phyloP scores from a whole-genome alignment of 768 basidiomycete species.

The Myochromella boudieri region DNA sequence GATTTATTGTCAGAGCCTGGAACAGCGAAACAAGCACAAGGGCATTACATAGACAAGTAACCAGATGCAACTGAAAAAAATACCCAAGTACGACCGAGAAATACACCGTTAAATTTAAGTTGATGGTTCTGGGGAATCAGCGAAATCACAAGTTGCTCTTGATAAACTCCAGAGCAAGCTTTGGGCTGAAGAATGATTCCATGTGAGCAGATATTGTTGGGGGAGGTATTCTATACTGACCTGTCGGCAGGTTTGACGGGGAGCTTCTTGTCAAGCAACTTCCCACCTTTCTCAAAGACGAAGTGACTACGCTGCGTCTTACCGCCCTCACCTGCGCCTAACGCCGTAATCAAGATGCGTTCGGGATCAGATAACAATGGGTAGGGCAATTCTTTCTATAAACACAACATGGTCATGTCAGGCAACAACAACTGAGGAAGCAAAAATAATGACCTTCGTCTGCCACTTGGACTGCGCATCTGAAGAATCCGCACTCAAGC shows the following conservation, averaged over 20 bases:
- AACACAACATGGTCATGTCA: neutral
- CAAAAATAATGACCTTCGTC: conserved; percentile 57
- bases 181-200: conserved; percentile 42
- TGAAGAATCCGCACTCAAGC: conserved; percentile 78
- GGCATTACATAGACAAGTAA: conserved; percentile 8
- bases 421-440: neutral
- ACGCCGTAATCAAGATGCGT: conserved; percentile 69
- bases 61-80: conserved; percentile 4
- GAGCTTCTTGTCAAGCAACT: conserved; percentile 79
- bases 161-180: conserved; percentile 65
- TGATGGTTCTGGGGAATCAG: neutral
- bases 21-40: no score
- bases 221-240: conserved; percentile 33
- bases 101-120: conserved; percentile 1
- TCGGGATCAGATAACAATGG: conserved; percentile 89
- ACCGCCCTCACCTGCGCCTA: conserved; percentile 79
- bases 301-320: conserved; percentile 93
- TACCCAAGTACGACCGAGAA: conserved; percentile 7
- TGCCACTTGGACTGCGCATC: conserved; percentile 83
- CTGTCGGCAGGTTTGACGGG: conserved; percentile 89
- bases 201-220: neutral
- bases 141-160: conserved; percentile 38
- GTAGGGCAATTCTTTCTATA: conserved; percentile 86
- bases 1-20: no score
- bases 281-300: conserved; percentile 90